A percentile compares a stretch with the other conserved stretches of the same genome.
phyloP scores from a whole-genome alignment of 331 rosid genomes.

The Stylosanthes scabra region DNA sequence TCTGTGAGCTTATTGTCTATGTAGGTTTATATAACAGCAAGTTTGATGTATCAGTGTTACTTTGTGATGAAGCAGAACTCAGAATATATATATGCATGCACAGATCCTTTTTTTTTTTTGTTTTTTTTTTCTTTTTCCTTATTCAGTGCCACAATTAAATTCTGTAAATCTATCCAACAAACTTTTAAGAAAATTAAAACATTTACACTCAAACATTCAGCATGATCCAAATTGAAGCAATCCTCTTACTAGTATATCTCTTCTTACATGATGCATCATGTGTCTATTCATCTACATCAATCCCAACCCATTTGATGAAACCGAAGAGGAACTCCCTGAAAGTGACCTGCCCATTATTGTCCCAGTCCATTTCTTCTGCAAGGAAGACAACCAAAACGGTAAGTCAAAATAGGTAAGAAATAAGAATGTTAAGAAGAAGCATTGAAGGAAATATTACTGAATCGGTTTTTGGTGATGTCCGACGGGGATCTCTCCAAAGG shows the following conservation, averaged over 20 bases:
- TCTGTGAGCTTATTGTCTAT: conserved; percentile 24
- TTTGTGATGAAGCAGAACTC: conserved; percentile 30
- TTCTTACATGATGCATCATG: conserved; percentile 27
- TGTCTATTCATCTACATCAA: conserved; percentile 67
- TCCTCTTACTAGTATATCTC: conserved; percentile 23
- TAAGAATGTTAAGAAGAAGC: conserved; percentile 7
- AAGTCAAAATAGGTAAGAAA: conserved; percentile 13
- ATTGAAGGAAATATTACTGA: conserved; percentile 56
- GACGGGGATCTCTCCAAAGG: conserved; percentile 83
- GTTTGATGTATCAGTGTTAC: conserved; percentile 34
- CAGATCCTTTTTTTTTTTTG: neutral
- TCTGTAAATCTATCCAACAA: conserved; percentile 1
- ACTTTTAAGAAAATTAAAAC: conserved; percentile 22
- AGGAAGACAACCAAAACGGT: conserved; percentile 8
- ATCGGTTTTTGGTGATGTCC: conserved; percentile 58
- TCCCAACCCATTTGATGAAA: conserved; percentile 86
- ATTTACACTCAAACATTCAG: conserved; percentile 10
- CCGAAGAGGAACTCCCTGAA: conserved; percentile 90
- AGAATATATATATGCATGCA: conserved; percentile 13
- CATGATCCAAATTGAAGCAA: conserved; percentile 35
- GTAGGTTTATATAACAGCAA: conserved; percentile 39
- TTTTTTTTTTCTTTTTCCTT: neutral
- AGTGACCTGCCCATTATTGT: conserved; percentile 75
- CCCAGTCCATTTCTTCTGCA: conserved; percentile 92
- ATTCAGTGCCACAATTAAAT: conserved; percentile 22